A percentile compares a stretch with the other conserved stretches of the same genome.
phyloP scores from a whole-genome alignment of 768 basidiomycete species.

The Russula ochroleuca region DNA sequence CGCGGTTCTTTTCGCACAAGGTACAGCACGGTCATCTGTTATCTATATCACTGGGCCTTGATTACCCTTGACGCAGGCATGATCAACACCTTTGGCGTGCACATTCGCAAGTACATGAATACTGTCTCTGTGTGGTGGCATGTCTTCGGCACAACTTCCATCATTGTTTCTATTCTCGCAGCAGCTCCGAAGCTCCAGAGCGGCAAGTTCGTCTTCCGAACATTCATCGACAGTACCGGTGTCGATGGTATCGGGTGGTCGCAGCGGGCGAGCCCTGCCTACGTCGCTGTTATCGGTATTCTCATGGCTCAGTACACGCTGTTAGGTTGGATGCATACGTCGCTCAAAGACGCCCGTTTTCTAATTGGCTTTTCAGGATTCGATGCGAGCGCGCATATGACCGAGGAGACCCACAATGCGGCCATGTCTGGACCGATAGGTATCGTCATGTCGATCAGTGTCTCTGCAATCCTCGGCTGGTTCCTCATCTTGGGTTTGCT shows the following conservation, averaged over 20 bases:
- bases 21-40: conserved; percentile 22
- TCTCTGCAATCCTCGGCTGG: conserved; percentile 69
- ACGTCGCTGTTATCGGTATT: conserved; percentile 68
- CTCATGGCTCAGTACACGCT: conserved; percentile 76
- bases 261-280: conserved; percentile 59
- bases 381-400: conserved; percentile 74
- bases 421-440: conserved; percentile 61
- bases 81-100: conserved; percentile 73
- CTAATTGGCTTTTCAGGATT: conserved; percentile 44
- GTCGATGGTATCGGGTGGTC: conserved; percentile 54
- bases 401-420: conserved; percentile 67
- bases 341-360: neutral
- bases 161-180: conserved; percentile 65
- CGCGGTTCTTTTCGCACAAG: conserved; percentile 62
- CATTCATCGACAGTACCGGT: conserved; percentile 69
- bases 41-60: neutral
- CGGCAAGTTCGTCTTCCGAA: conserved; percentile 62
- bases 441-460: conserved; percentile 66
- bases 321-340: conserved; percentile 41
- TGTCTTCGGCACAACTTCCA: conserved; percentile 59
- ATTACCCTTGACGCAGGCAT: conserved; percentile 38
- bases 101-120: conserved; percentile 59
- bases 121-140: conserved; percentile 75
- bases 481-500: conserved; percentile 68
- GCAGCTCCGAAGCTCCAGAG: conserved; percentile 69